Percentiles rank a stretch among this genome's conserved stretches.
Evolutionary conservation across 2,329 filamentous ascomycete species (phyloP).

Genomic region (Ascochyta rabiei): DNA sequence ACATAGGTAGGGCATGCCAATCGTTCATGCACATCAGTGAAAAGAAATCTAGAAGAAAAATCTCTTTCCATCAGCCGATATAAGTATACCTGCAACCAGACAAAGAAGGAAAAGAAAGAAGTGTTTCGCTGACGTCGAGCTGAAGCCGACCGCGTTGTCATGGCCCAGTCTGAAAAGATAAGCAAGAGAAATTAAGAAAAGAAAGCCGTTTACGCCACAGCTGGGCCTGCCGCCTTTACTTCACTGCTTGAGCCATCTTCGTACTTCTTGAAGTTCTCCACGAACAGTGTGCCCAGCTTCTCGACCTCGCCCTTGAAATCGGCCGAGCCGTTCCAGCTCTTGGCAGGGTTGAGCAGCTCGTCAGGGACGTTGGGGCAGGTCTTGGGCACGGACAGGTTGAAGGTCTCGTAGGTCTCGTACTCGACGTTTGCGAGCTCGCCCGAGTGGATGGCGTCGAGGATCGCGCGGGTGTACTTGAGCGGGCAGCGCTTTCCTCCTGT

Average conservation of each 20-base stretch:
- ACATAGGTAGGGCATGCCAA: too few species aligned
- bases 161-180: too few species aligned
- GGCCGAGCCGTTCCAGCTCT: slow-evolving; percentile 83
- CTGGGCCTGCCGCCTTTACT: slow-evolving; percentile 28
- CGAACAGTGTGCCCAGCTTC: slow-evolving; percentile 89
- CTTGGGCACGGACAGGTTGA: slow-evolving; percentile 97
- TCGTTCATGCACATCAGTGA: too few species aligned
- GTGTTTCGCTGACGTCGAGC: too few species aligned
- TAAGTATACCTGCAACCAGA: too few species aligned
- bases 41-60: too few species aligned
- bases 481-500: slow-evolving; percentile 95
- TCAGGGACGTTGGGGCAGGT: slow-evolving; percentile 84
- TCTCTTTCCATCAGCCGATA: too few species aligned
- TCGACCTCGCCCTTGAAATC: slow-evolving; percentile 86
- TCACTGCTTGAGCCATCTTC: slow-evolving; percentile 69
- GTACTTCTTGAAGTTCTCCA: slow-evolving; percentile 98
- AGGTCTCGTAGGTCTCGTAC: slow-evolving; percentile 94
- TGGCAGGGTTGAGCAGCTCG: slow-evolving; percentile 93
- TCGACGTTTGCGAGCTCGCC: slow-evolving; percentile 91
- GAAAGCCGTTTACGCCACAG: too few species aligned
- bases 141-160: too few species aligned
- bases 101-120: too few species aligned
- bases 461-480: slow-evolving; percentile 97
- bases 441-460: slow-evolving; percentile 96
- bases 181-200: too few species aligned